Evolutionary conservation across 129 eudicot genomes (phyloP), one percentile per base, ranked within the genome.

Genomic region (Lonicera japonica): DNA sequence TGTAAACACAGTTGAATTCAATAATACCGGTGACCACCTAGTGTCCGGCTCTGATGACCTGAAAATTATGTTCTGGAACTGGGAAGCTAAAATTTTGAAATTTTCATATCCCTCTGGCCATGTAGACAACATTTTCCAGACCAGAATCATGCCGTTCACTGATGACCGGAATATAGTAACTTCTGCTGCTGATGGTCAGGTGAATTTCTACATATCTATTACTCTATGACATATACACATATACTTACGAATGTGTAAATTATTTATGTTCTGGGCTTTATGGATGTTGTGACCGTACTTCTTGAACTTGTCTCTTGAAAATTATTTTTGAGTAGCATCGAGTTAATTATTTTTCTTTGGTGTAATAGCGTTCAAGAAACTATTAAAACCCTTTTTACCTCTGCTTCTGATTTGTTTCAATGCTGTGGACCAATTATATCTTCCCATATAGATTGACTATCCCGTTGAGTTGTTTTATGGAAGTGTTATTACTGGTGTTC

Each of bases 101-200:
- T 57, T 81, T 68, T 76, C 86, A 5, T 90, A 90, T 83, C 74
- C 71, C 38, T 90, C 97, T 50, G 95, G 97, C 62, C 97, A 90
- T 39, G 52, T 60, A 6, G 89, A 86, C 67, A 83, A 78, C 69
- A 73, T 90, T 41, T 76, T 90, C 60, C 97, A 90, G 70, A 81
- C 86, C 69, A 74, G 56, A 54, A 61, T 90, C 38, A 83, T 90
- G 89, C 97, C 97, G 0, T 80, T 83, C 60, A 80, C 86, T 8
- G 89, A 86, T 66, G 92, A 86, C 54, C 77, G 79, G 45, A 75
- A 63, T 17, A 86, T 90, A 48, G 86, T 90, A 29, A 80, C 97
- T 56, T 76, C 95, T 75, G 77, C 97, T 21, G 95, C 95, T 52
- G 97, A 90, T 83, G 90, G 95, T 24, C 94, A 90, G 92, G 95